Conservation (phyloP, 768 basidiomycete species). For the Lactarius tabidus region DNA sequence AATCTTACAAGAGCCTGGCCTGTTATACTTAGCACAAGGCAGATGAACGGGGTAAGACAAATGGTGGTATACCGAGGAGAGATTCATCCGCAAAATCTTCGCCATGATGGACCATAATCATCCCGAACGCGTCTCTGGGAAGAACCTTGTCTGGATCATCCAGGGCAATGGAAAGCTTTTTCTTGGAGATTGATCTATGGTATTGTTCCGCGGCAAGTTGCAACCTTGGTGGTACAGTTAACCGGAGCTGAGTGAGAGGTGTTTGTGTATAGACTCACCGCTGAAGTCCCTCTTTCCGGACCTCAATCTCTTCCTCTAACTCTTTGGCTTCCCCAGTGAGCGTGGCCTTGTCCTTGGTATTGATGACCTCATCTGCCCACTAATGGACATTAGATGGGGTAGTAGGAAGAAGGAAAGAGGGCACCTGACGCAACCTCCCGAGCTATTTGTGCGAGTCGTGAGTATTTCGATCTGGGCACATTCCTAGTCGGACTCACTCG, state of each 20-base stretch:
- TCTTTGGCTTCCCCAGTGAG: conserved; percentile 77
- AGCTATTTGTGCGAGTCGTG: conserved; percentile 41
- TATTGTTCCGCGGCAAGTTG: conserved; percentile 24
- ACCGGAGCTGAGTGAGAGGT: neutral
- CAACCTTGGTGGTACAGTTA: conserved; percentile 8
- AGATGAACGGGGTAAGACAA: neutral
- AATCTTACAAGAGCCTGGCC: conserved; percentile 70
- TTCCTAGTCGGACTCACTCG: conserved; percentile 1
- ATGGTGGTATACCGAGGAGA: conserved; percentile 17
- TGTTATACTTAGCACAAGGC: conserved; percentile 29
- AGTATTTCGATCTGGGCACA: neutral
- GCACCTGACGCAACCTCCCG: conserved; percentile 73
- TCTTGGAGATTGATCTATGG: conserved; percentile 26
- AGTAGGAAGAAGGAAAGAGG: conserved; percentile 21
- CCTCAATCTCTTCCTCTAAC: conserved; percentile 80
- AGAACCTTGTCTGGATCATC: conserved; percentile 37
- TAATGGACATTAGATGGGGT: conserved; percentile 32
- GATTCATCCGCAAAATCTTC: conserved; percentile 34
- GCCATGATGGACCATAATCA: conserved; percentile 42
- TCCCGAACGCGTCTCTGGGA: conserved; percentile 40
- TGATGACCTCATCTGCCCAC: conserved; percentile 91
- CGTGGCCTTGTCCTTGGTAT: conserved; percentile 73
- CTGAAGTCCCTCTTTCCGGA: conserved; percentile 67
- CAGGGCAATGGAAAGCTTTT: conserved; percentile 35
- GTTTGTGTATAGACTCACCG: conserved; percentile 45